Evolutionary conservation across 2,329 filamentous ascomycete genomes (phyloP), one percentile per base, ranked within the genome.

Genomic region (Penicillium brasilianum): DNA sequence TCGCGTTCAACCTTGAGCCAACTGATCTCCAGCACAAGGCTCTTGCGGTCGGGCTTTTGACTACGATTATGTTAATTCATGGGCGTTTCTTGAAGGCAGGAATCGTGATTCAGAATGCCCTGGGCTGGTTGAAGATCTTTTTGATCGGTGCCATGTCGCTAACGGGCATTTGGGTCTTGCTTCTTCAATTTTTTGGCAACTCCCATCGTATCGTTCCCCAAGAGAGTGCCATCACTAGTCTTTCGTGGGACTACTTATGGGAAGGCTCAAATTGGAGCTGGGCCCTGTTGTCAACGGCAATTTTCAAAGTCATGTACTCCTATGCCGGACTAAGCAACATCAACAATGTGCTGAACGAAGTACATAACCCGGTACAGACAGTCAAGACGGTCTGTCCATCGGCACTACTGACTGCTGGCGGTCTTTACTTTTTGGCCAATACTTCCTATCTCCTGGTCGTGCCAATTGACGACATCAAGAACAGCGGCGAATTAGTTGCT

Each of bases 301-400:
- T 91, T 9, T 76, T 79, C 70, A 79, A 88, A 66, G 86, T 91
- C 0, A 86, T 88, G 48, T 90, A 90, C 72, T 89, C 88, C 0
- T 91, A 90, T 59, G 81, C 87, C 0, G 89, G 89, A 0, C 78
- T 89, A 13, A 84, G 82, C 55, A 91, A 90, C 61, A 81, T 88
- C 63, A 90, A 88, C 74, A 89, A 90, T 66, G 88, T 91, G 4
- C 78, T 91, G 54, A 90, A 89, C 69, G 89, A 91, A 71, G 88
- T 91, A 20, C 86, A 86, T 61, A 82, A 91, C 61, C 89, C 89
- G 0, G 83, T 91, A 0, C 78, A 83, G 14, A 91, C 89, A 0
- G 74, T 91, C 16, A 87, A 84, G 55, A 85, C 85, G 0, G 88
- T 89, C 1, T 85, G 85, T 0, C 78, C 86, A 0, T 80, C 83